A percentile compares a stretch with the other conserved stretches of the same genome.
Conservation (phyloP, 768 basidiomycete genomes). For the Macrolepiota dolichaula region DNA sequence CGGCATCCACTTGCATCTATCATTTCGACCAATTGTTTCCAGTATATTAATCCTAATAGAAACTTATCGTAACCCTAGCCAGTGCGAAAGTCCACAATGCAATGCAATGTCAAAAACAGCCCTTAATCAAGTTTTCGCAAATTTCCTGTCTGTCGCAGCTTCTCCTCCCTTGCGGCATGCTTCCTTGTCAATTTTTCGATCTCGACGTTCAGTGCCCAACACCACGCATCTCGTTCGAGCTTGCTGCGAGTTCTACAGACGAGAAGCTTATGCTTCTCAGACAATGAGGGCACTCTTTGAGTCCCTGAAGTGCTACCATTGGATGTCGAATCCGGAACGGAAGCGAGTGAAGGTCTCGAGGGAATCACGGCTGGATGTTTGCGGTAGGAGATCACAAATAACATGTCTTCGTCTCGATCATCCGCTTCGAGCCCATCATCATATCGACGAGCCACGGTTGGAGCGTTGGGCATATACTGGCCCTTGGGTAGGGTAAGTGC, state of each 20-base stretch:
- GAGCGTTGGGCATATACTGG: constrained; percentile 56
- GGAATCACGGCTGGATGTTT: constrained; percentile 31
- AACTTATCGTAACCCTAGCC: not conserved
- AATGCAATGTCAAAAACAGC: not conserved
- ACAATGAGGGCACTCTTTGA: constrained; percentile 45
- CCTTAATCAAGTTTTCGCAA: constrained; percentile 32
- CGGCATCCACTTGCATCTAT: constrained; percentile 7
- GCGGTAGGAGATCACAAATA: constrained; percentile 79
- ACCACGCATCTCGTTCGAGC: constrained; percentile 92
- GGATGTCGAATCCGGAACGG: constrained; percentile 16
- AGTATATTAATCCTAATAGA: constrained; percentile 8
- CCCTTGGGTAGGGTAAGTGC: constrained; percentile 59
- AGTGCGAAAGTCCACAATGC: not conserved
- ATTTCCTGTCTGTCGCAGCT: constrained; percentile 61
- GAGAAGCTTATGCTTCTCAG: constrained; percentile 54
- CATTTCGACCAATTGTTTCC: not conserved
- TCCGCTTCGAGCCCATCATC: constrained; percentile 87
- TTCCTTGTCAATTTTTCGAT: constrained; percentile 76
- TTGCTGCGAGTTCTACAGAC: constrained; percentile 76
- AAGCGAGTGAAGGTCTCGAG: constrained; percentile 23
- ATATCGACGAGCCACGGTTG: constrained; percentile 67
- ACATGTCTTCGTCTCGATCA: constrained; percentile 83
- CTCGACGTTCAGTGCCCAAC: constrained; percentile 88
- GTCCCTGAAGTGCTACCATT: constrained; percentile 6
- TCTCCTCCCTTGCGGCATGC: constrained; percentile 61